Percentiles rank a stretch among this genome's conserved stretches.
Evolutionary conservation across 2,329 filamentous ascomycete genomes (phyloP).

Genomic region (Paecilomyces sp.): DNA sequence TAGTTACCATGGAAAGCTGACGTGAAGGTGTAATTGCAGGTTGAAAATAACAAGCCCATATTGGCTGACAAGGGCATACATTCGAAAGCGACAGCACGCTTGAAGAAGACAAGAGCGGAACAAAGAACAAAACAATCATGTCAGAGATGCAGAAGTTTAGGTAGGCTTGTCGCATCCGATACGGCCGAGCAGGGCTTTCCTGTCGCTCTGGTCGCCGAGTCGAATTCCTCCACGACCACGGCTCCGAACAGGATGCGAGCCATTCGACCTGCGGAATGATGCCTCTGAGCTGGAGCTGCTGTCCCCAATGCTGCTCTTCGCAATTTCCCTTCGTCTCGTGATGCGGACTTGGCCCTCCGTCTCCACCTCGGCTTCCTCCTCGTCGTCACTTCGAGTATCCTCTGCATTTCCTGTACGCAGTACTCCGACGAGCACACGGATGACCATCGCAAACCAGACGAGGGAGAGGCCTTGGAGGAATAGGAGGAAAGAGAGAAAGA

Average conservation of each 20-base stretch:
- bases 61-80: not conserved
- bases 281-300: conserved; percentile 15
- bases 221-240: conserved; percentile 31
- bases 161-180: conserved; percentile 73
- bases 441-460: conserved; percentile 85
- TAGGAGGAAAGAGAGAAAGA: conserved; percentile 70
- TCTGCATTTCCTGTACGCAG: conserved; percentile 69
- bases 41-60: not conserved
- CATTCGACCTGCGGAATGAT: conserved; percentile 28
- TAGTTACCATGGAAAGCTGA: not conserved
- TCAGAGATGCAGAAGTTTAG: conserved; percentile 3
- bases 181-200: conserved; percentile 69
- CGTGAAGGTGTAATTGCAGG: not conserved
- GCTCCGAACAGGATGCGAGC: conserved; percentile 24
- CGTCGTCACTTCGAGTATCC: conserved; percentile 80
- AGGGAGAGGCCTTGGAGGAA: conserved; percentile 73
- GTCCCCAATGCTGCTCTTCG: conserved; percentile 17
- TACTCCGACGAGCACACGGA: conserved; percentile 74
- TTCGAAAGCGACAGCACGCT: conserved; percentile 5
- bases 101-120: not conserved
- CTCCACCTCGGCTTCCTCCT: conserved; percentile 61
- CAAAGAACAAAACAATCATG: not conserved
- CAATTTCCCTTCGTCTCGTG: conserved; percentile 15
- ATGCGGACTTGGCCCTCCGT: conserved; percentile 23
- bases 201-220: conserved; percentile 33